Base-by-base conservation (phyloP, 345 rosid species). In the Boechera stricta region DNA sequence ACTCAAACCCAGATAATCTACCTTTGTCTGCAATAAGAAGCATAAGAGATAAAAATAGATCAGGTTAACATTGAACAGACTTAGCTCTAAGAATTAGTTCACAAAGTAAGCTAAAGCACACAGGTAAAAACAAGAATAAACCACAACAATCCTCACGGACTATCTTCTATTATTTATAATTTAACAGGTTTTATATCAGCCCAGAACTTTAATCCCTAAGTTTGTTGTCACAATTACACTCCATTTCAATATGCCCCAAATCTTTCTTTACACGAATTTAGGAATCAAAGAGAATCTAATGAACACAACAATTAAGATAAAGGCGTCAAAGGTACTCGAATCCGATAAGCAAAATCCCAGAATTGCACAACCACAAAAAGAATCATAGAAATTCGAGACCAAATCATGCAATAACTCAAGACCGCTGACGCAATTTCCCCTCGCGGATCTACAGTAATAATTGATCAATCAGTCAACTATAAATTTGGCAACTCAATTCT, bases 1-100 rank as follows among this genome's bases (percentile, higher is more conserved):
- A 51, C 56, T 38, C 44, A 16, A 47, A 33, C 61, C 67, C 45
- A 47, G 45, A 71, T 64, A 63, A 45, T 55, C 71, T 64, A 42
- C 66, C 49, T 47, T 55, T 28, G 26, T 51, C 86, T 80, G 82
- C 84, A 77, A 74, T 33, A 52, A 33, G 32, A 68, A 45, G 64
- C 33, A 45, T 9, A 13, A 57, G 54, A 42, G 9, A 21, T 13
- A 5, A 32, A 41, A 15, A 36, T 5, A 35, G 6, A 77, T 48
- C 45, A 71, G 44, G 10, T 3, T 13, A 45, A 33, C 65, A 36
- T 12, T 48, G 35, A 35, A 35, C 60, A 64, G 11, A n/a, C 10
- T 41, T 42, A 48, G 24, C 58, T 12, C 32, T 16, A 69, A 41
- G 39, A 53, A 54, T 28, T 5, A n/a, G 28, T 39, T 54, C 55